phyloP scores from a whole-genome alignment of 495 filamentous ascomycete species.

The Penicillium herquei region DNA sequence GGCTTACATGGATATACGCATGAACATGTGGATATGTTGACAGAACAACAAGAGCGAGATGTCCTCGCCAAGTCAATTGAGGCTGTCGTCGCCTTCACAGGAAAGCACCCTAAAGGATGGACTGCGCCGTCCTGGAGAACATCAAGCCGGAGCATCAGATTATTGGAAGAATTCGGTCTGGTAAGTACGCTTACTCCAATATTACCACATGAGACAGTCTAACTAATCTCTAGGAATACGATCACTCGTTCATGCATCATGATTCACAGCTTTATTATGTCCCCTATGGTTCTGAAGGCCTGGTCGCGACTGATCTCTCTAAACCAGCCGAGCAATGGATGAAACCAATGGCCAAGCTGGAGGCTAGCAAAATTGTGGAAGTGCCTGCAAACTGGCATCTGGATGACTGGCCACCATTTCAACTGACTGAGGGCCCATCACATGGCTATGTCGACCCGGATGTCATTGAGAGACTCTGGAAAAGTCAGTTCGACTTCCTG shows the following conservation, averaged over 20 bases:
- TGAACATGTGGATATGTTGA: constrained; percentile 29
- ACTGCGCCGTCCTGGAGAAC: constrained; percentile 51
- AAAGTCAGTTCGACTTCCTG: constrained; percentile 58
- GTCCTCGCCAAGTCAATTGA: constrained; percentile 35
- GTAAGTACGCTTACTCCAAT: not conserved
- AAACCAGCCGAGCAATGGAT: constrained; percentile 55
- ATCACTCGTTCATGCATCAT: constrained; percentile 51
- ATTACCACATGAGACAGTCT: not conserved
- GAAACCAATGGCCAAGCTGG: constrained; percentile 48
- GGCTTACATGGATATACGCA: constrained; percentile 47
- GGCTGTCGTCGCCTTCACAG: constrained; percentile 28
- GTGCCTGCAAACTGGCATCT: constrained; percentile 58
- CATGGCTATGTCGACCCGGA: constrained; percentile 59
- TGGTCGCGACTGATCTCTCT: constrained; percentile 50
- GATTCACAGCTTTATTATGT: constrained; percentile 59
- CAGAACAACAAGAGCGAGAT: constrained; percentile 30
- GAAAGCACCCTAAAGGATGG: constrained; percentile 34
- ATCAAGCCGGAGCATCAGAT: constrained; percentile 48
- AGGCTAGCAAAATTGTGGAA: constrained; percentile 52
- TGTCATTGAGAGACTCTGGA: constrained; percentile 57
- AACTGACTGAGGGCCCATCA: constrained; percentile 49
- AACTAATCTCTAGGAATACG: constrained; percentile 29
- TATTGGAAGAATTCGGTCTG: constrained; percentile 38
- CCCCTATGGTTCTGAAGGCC: constrained; percentile 38
- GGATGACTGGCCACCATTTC: constrained; percentile 56